Conservation (phyloP, 2,329 filamentous ascomycete species). For the Magnaporthiopsis poae region DNA sequence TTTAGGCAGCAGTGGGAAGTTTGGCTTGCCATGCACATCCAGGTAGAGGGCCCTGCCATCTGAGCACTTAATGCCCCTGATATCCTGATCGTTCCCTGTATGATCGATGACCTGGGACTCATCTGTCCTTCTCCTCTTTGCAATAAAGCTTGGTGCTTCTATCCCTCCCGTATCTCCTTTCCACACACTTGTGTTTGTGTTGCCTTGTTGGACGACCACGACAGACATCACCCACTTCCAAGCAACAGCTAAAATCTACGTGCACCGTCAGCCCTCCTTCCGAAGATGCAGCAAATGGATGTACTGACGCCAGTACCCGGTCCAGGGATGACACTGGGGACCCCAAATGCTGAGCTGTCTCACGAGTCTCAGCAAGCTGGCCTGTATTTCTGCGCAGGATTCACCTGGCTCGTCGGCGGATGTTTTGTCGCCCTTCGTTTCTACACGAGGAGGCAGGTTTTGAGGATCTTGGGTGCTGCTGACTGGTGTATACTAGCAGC, state of each 20-base stretch:
- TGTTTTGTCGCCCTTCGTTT: conserved; percentile 27
- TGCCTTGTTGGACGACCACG: not conserved
- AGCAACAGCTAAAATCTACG: no score
- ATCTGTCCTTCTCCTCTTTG: no score
- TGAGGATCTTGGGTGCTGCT: conserved; percentile 2
- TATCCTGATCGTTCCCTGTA: not conserved
- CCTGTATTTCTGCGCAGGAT: conserved; percentile 18
- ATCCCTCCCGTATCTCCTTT: not conserved
- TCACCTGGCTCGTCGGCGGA: conserved; percentile 22
- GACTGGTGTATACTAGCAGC: conserved; percentile 5
- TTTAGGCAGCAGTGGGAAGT: not conserved
- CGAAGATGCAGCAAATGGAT: not conserved
- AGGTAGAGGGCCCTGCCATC: no score
- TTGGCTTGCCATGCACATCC: not conserved
- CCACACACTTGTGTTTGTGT: not conserved
- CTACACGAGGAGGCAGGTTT: conserved; percentile 20
- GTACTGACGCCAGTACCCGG: no score
- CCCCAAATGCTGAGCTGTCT: not conserved
- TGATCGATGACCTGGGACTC: not conserved
- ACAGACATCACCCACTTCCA: not conserved
- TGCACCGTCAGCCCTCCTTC: not conserved
- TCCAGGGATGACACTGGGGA: not conserved
- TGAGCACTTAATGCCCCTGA: not conserved
- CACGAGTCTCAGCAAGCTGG: conserved; percentile 15
- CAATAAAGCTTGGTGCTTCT: not conserved